Conservation (phyloP, 257 asterid genomes). For the Solanum sitiens region DNA sequence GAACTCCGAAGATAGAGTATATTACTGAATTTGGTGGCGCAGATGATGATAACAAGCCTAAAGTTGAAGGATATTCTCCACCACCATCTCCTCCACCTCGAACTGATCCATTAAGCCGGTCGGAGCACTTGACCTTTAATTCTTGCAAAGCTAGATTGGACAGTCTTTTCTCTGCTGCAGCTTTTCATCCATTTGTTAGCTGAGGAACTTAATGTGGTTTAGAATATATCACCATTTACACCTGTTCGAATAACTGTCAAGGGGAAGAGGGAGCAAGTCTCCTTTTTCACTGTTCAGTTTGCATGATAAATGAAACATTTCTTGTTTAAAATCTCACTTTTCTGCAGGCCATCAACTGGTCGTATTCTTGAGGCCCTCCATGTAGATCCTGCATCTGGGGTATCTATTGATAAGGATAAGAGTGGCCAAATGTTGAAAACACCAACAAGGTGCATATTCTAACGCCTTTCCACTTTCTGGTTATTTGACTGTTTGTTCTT, state of each 20-base stretch:
- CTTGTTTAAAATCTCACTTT: conserved; percentile 43
- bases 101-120: conserved; percentile 77
- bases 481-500: neutral
- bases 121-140: conserved; percentile 99
- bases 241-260: conserved; percentile 36
- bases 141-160: conserved; percentile 83
- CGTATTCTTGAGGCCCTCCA: conserved; percentile 97
- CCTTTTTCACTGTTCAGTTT: conserved; percentile 32
- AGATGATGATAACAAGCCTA: conserved; percentile 51
- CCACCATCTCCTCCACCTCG: conserved; percentile 81
- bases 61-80: conserved; percentile 87
- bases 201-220: conserved; percentile 43
- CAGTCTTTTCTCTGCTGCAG: conserved; percentile 89
- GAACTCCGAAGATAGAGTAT: conserved; percentile 77
- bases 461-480: neutral
- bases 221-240: conserved; percentile 32
- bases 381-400: conserved; percentile 96
- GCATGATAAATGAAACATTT: conserved; percentile 9
- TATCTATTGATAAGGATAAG: conserved; percentile 67
- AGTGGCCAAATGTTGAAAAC: conserved; percentile 50
- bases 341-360: conserved; percentile 89
- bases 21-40: conserved; percentile 96
- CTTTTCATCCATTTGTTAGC: conserved; percentile 56
- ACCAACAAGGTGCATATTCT: conserved; percentile 34
- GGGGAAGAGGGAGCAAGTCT: conserved; percentile 40